Base-by-base conservation (phyloP, 768 basidiomycete species). In the Pleurotus cornucopiae region DNA sequence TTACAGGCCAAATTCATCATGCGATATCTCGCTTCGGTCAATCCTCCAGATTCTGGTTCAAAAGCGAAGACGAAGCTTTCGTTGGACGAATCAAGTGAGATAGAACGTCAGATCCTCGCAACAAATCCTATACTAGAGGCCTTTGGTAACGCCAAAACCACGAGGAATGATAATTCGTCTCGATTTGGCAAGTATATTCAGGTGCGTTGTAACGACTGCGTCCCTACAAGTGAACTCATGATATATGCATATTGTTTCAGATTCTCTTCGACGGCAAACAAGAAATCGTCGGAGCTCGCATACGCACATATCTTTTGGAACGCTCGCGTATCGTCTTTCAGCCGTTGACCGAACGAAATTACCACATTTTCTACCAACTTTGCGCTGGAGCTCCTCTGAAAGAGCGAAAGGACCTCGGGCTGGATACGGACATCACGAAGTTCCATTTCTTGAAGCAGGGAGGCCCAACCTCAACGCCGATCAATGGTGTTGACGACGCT, bases 111-210 rank as follows among this genome's bases (percentile, higher is more conserved):
- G 71, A 99, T 99, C 58, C 76, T 99, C 54, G 97, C 97, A 25
- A 98, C 96, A n/a, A 99, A 99, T 70, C 97, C 97, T 20, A 98
- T 97, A 64, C 86, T 99, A 60, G 97, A 99, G 72, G 91, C 97
- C 0, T 98, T 99, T 63, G 97, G 97, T 62, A 99, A 99, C 71
- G 97, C 97, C 20, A 99, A 99, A 75, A 99, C 97, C 30, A 98
- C 97, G 13, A 83, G 97, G 57, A 99, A 99, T 68, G 97, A 99
- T 72, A 99, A 99, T 70, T 97, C 94, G 6, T 99, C 97, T 18
- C 86, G 97, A 56, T 99, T 99, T 70, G 97, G 97, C 59, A 99
- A 99, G 75, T 99, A 99, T 73, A 98, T 99, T 61, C 96, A 99
- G 83, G 97, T 94, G 49, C 64, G 78, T 67, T 23, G 25, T 48